These are phyloP conservation scores for Leptographium radiaticola DNA, from an alignment of 2,329 filamentous ascomycete genomes.

Conservation along the genomic window DNA sequence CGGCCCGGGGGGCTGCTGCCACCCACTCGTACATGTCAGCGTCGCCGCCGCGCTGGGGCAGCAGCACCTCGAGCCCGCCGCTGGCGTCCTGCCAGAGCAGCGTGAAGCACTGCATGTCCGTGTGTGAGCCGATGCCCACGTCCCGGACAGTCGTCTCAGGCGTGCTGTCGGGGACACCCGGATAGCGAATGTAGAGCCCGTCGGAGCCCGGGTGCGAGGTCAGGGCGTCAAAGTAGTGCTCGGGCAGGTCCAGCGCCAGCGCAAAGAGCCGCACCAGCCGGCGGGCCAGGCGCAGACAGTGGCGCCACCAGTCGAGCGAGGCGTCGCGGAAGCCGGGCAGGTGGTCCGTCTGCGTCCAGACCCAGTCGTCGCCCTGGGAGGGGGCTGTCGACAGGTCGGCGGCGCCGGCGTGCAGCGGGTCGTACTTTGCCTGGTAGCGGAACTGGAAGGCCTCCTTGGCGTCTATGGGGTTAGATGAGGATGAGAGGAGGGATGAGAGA, in stretches of 20 bases:
- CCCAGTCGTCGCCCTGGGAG: constrained; percentile 11
- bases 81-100: constrained; percentile 33
- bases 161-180: constrained; percentile 10
- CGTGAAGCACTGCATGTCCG: constrained; percentile 35
- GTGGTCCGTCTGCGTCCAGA: constrained; percentile 14
- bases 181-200: constrained; percentile 15
- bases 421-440: constrained; percentile 13
- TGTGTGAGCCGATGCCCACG: constrained; percentile 39
- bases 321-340: constrained; percentile 13
- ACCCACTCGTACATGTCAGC: constrained; percentile 20
- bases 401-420: constrained; percentile 7
- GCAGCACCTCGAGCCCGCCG: constrained; percentile 28
- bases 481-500: background rate
- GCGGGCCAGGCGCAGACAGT: constrained; percentile 11
- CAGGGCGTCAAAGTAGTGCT: constrained; percentile 25
- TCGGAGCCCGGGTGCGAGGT: constrained; percentile 21
- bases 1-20: constrained; percentile 27
- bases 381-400: background rate
- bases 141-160: constrained; percentile 11
- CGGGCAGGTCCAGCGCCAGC: constrained; percentile 11
- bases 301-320: constrained; percentile 14
- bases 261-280: constrained; percentile 13
- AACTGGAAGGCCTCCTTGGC: constrained; percentile 15
- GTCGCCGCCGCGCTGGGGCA: constrained; percentile 17
- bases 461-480: constrained; percentile 2